These are phyloP conservation scores for Aspergillus affinis DNA, from an alignment of 495 filamentous ascomycete genomes.

Conservation along the genomic window DNA sequence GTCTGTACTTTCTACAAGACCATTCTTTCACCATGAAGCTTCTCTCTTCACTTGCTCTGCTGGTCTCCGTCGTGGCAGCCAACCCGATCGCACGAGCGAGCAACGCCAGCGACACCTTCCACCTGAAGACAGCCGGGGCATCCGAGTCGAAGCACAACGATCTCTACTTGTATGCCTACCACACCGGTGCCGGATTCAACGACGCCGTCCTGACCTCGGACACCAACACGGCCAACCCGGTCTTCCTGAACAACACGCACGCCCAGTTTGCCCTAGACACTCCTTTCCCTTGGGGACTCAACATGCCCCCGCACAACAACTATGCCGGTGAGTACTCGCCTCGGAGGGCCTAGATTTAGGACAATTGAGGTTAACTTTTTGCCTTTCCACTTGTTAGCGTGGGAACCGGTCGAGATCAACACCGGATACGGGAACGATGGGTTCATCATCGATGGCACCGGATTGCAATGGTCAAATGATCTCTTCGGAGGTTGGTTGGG, in stretches of 20 bases:
- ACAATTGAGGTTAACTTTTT: background rate
- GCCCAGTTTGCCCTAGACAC: constrained; percentile 36
- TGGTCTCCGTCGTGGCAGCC: constrained; percentile 29
- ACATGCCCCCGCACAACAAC: constrained; percentile 26
- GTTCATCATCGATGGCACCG: constrained; percentile 39
- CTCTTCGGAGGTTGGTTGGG: constrained; percentile 54
- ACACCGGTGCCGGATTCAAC: constrained; percentile 48
- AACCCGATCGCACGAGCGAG: constrained; percentile 16
- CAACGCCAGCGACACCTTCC: constrained; percentile 32
- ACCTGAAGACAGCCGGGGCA: constrained; percentile 43
- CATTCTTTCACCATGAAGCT: constrained; percentile 32
- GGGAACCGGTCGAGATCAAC: constrained; percentile 46
- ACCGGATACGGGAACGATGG: constrained; percentile 33
- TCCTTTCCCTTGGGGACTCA: constrained; percentile 40
- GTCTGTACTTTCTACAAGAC: background rate
- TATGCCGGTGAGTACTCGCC: constrained; percentile 30
- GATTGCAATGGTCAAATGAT: constrained; percentile 37
- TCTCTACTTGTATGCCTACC: constrained; percentile 49
- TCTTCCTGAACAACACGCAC: constrained; percentile 45
- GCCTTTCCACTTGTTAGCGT: constrained; percentile 25
- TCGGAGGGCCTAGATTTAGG: background rate
- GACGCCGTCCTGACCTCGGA: constrained; percentile 42
- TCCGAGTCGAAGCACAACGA: constrained; percentile 33
- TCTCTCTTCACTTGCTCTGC: constrained; percentile 30
- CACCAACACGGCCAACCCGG: constrained; percentile 23